Evolutionary conservation across 176 grass and related monocot genomes (phyloP).

Genomic region (Melocanna baccifera): DNA sequence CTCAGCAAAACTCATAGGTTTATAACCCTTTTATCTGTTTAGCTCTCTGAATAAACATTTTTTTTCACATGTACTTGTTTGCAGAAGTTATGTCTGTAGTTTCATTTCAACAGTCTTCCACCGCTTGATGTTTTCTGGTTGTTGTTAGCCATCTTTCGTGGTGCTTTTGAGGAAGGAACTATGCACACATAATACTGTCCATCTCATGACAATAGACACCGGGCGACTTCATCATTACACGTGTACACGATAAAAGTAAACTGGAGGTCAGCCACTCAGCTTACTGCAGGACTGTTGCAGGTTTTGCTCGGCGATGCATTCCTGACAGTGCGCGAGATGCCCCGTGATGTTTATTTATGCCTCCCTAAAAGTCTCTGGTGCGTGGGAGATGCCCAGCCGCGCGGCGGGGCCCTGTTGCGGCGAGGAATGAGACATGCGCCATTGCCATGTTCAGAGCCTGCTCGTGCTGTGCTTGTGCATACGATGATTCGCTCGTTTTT

Average conservation of each 20-base stretch:
- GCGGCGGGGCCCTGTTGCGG: not conserved
- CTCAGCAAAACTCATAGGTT: not conserved
- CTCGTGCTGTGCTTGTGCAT: not conserved
- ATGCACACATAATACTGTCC: not conserved
- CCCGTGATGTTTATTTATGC: slow-evolving; percentile 25
- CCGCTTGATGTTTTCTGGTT: not conserved
- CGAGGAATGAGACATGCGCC: not conserved
- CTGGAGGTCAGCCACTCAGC: not conserved
- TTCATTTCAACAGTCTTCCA: not conserved
- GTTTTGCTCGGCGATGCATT: not conserved
- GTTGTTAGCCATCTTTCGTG: not conserved
- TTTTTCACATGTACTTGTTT: not conserved
- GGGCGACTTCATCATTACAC: not conserved
- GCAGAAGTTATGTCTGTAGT: not conserved
- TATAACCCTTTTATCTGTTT: not conserved
- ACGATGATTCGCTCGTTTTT: not conserved
- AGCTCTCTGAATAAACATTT: not conserved
- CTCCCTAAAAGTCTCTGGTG: not conserved
- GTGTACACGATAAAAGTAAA: not conserved
- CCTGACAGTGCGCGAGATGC: slow-evolving; percentile 27
- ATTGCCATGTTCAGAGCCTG: not conserved
- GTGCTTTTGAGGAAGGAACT: not conserved
- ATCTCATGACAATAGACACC: not conserved
- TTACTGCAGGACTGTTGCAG: not conserved
- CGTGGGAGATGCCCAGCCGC: not conserved